Base-by-base conservation (phyloP, 257 asterid species). In the Hygrophila difformis region DNA sequence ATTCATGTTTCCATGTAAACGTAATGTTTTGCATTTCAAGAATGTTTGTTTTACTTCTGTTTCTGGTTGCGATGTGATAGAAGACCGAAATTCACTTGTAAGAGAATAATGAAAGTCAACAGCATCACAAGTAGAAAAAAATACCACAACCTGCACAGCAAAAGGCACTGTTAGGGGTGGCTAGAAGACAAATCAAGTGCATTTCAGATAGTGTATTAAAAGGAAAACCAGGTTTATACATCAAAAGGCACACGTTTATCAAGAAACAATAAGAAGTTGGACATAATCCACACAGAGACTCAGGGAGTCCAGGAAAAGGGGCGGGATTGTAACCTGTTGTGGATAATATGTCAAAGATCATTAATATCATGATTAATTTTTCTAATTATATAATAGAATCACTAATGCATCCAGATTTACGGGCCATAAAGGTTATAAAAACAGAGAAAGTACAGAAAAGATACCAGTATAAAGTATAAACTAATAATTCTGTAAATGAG, bases 41-140 rank as follows among this genome's bases (percentile, higher is more conserved):
- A 91, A 91, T 57, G 34, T 34, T 38, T 71, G 71, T 29, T 38
- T 65, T 60, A 6, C 39, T 68, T 80, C 85, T 40, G 61, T 53
- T 47, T 75, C 93, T 58, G 84, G 35, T 62, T 72, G 73, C 23
- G 40, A 46, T 40, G 26, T 59, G 42, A 72, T 57, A 39, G 68
- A 42, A 86, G 84, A 71, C 39, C 68, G 75, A 69, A 86, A 91
- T 46, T 77, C 76, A 55, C 61, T 64, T 39, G 75, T 63, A 53
- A 91, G 64, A 42, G 92, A 73, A 69, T 71, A 75, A 67, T 82
- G 94, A 61, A 91, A 86, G 76, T 91, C 96, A 29, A 91, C 96
- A 40, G 98, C 79, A 63, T 82, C 92, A 68, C 98, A 86, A 9
- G 98, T 91, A 31, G 98, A 83, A 62, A 91, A 91, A 63, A 91